Evolutionary conservation across 495 filamentous ascomycete genomes (phyloP), one percentile per base, ranked within the genome.

Genomic region (Aspergillus olivimuriae): DNA sequence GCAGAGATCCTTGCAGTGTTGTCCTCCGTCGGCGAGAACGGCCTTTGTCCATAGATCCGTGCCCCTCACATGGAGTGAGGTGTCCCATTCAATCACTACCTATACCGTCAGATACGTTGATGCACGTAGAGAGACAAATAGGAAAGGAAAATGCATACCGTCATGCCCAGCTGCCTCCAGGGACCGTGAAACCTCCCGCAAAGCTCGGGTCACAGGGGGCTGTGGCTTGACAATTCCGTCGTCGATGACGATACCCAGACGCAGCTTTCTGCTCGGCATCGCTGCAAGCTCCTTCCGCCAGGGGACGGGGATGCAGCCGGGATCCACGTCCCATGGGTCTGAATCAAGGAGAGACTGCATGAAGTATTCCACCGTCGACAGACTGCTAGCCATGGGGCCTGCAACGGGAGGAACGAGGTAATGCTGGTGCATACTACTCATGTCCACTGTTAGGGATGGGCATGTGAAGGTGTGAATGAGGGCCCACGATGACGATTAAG

Each of bases 1-100:
- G 15, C 76, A 74, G 4, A 69, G 60, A 11, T 58, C 64, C 0
- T 52, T 60, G 24, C 75, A 76, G 19, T 76, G 70, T 22, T 63
- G 62, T 16, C 78, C 80, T 19, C 77, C 81, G 51, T 84, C 82
- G 20, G 63, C 72, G 72, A 66, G 75, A 70, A 49, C 80, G 55
- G 51, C 68, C 58, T 56, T 80, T 51, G 72, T 74, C 66, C 58
- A 73, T 32, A 62, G 60, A 1, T 58, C 44, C 36, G 63, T 61
- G 16, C 52, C 66, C 26, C 57, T 32, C 2, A 17, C 48, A 37
- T 68, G 63, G 1, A 56, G 55, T 1, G 61, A 56, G 3, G 60
- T 51, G 36, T 70, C 58, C 70, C 68, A 62, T 57, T 71, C 54
- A 58, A 73, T 42, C 11, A 76, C 76, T 70, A 8, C 11, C 1